Conservation (phyloP, 495 filamentous ascomycete genomes). For the Pyrenula aspistea region DNA sequence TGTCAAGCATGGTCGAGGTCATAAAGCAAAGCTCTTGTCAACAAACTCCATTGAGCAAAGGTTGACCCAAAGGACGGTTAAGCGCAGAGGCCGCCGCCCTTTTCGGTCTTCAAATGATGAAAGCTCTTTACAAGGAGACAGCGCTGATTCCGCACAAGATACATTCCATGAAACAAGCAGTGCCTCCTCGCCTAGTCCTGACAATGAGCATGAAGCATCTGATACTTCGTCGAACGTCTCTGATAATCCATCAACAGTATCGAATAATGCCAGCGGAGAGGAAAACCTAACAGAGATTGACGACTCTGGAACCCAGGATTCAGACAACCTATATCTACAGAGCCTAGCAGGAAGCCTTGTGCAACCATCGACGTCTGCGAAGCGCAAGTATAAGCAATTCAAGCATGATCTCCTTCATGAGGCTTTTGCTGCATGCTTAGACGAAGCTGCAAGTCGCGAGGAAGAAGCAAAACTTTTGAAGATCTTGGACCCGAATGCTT, state of each 20-base stretch:
- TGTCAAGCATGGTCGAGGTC: neutral
- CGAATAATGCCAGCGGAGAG: neutral
- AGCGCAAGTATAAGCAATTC: neutral
- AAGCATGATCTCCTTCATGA: neutral
- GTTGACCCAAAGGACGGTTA: neutral
- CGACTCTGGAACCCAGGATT: neutral
- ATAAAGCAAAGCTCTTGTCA: neutral
- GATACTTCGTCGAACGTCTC: neutral
- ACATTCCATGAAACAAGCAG: no score
- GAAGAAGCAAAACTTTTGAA: neutral
- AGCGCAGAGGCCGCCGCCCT: neutral
- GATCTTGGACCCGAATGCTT: neutral
- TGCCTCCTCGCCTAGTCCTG: neutral
- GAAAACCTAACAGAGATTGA: neutral
- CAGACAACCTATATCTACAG: neutral
- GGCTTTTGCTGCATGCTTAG: neutral
- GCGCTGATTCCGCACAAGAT: neutral
- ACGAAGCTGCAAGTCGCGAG: neutral
- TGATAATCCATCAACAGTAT: neutral
- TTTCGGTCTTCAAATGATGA: neutral
- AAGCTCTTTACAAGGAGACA: neutral
- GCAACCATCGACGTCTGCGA: neutral
- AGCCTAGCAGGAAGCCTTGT: neutral
- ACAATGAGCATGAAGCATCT: neutral
- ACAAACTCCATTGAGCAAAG: neutral